Evolutionary conservation across 2,329 filamentous ascomycete species (phyloP).

Genomic region (Clarireedia sp.): DNA sequence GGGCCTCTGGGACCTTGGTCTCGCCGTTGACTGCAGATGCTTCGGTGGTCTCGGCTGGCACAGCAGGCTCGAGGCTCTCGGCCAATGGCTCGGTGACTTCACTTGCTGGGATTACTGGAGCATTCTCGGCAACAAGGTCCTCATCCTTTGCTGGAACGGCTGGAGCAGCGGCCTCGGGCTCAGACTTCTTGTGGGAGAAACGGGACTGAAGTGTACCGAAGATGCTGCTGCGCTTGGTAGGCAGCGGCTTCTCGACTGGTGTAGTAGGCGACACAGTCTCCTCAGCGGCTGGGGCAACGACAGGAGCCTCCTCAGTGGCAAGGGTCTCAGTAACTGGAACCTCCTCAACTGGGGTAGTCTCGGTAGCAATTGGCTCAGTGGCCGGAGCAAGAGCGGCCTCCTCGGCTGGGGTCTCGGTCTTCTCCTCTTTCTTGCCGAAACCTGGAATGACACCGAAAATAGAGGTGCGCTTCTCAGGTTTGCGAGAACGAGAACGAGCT

Average conservation of each 20-base stretch:
- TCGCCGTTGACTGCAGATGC: conserved; percentile 33
- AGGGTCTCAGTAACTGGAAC: conserved; percentile 25
- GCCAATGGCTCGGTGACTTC: conserved; percentile 26
- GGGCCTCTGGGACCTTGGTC: conserved; percentile 31
- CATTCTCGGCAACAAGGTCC: conserved; percentile 27
- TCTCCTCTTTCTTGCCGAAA: conserved; percentile 33
- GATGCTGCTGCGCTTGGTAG: conserved; percentile 28
- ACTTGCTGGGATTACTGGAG: conserved; percentile 30
- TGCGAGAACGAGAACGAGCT: conserved; percentile 53
- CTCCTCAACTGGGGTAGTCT: conserved; percentile 25
- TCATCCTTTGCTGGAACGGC: conserved; percentile 28
- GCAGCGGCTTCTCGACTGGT: conserved; percentile 21
- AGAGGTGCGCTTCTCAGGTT: conserved; percentile 44
- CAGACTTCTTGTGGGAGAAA: conserved; percentile 28
- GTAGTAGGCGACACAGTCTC: conserved; percentile 25
- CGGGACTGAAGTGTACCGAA: conserved; percentile 28
- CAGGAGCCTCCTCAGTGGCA: conserved; percentile 10
- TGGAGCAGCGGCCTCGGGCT: conserved; percentile 21
- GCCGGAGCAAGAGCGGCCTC: conserved; percentile 11
- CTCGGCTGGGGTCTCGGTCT: conserved; percentile 28
- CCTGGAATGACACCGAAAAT: conserved; percentile 51
- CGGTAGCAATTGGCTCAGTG: conserved; percentile 16
- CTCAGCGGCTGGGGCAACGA: conserved; percentile 34
- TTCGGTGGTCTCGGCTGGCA: conserved; percentile 28
- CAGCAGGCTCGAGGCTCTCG: conserved; percentile 25